These are phyloP conservation scores for Carallia pectinifolia DNA, from an alignment of 345 rosid genomes.

Conservation along the genomic window DNA sequence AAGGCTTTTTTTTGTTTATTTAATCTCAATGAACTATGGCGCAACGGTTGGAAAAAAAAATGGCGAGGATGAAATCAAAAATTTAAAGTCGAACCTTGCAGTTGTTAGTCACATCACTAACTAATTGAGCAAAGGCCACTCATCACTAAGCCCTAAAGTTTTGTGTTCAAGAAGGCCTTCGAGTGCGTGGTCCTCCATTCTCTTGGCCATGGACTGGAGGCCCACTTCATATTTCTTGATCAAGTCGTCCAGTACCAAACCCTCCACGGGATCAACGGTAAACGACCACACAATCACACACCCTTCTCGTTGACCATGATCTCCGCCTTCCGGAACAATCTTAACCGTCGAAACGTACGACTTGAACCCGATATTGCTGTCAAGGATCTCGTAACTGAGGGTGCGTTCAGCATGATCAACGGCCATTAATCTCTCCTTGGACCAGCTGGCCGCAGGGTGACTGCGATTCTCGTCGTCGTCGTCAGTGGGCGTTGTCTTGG, in stretches of 20 bases:
- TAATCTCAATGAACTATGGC: no score
- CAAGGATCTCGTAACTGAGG: constrained; percentile 53
- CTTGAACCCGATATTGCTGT: constrained; percentile 53
- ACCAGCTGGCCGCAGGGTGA: constrained; percentile 30
- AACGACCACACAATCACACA: constrained; percentile 64
- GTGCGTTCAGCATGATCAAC: constrained; percentile 35
- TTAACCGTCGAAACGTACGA: constrained; percentile 50
- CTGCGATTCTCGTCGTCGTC: neutral
- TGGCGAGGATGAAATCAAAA: no score
- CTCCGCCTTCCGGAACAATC: constrained; percentile 26
- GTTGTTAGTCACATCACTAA: no score
- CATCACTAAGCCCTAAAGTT: no score
- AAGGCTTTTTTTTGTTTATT: neutral
- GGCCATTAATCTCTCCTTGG: constrained; percentile 47
- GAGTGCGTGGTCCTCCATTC: constrained; percentile 30
- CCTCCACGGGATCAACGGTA: constrained; percentile 53
- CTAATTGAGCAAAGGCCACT: no score
- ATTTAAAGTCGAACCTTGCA: no score
- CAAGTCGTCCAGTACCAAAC: constrained; percentile 42
- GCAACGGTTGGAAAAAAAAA: neutral
- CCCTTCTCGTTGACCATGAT: constrained; percentile 24
- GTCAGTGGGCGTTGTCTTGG: neutral
- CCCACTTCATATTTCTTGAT: constrained; percentile 36
- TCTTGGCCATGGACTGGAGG: constrained; percentile 29
- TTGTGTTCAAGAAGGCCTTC: neutral